phyloP scores from a whole-genome alignment of 2,329 filamentous ascomycete species.

The Pleurostoma richardsiae region DNA sequence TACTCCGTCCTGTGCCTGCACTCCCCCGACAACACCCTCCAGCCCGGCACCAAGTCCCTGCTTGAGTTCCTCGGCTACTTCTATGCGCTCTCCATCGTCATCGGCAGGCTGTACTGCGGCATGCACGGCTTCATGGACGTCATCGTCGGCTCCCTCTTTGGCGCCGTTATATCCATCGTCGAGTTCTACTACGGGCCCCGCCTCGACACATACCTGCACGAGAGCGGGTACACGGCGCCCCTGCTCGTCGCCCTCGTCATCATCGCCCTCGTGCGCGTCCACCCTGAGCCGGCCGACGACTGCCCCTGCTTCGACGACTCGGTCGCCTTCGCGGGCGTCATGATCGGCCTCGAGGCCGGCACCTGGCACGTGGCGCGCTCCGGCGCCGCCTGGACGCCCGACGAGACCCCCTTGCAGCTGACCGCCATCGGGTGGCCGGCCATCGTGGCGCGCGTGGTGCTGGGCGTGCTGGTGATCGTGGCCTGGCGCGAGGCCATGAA shows the following conservation, averaged over 20 bases:
- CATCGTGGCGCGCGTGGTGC: constrained; percentile 62
- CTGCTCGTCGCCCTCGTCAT: constrained; percentile 60
- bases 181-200: constrained; percentile 56
- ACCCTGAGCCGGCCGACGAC: constrained; percentile 93
- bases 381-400: constrained; percentile 32
- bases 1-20: constrained; percentile 72
- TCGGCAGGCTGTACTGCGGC: constrained; percentile 91
- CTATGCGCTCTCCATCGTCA: constrained; percentile 83
- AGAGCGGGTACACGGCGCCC: constrained; percentile 59
- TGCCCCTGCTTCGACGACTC: constrained; percentile 97
- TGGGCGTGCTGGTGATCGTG: constrained; percentile 81
- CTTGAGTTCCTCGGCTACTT: constrained; percentile 71
- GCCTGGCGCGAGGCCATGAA: constrained; percentile 90
- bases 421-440: constrained; percentile 60
- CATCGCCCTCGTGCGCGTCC: constrained; percentile 74
- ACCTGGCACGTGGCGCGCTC: constrained; percentile 75
- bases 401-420: constrained; percentile 58
- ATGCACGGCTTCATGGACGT: constrained; percentile 99
- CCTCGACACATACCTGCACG: constrained; percentile 68
- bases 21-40: constrained; percentile 57
- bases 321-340: constrained; percentile 84
- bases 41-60: constrained; percentile 50
- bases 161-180: constrained; percentile 56
- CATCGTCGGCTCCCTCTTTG: constrained; percentile 71
- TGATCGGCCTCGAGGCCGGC: constrained; percentile 78